Evolutionary conservation across 345 rosid species (phyloP).

Genomic region (Gossypium stocksii): DNA sequence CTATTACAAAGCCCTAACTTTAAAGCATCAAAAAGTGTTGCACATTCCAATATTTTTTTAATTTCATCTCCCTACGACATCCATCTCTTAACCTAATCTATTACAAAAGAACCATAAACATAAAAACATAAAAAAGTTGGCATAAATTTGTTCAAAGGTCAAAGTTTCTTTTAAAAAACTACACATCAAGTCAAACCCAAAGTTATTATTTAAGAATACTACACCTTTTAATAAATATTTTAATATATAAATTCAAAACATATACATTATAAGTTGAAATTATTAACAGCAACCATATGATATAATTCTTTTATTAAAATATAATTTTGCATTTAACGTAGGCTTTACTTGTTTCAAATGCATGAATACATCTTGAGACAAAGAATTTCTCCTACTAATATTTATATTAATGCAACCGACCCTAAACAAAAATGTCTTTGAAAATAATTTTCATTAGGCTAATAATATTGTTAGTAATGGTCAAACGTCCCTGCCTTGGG

Average conservation of each 20-base stretch:
- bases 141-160: neutral
- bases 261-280: neutral
- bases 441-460: no score
- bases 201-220: neutral
- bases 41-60: no score
- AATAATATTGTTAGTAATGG: neutral
- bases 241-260: neutral
- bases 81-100: no score
- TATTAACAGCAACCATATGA: neutral
- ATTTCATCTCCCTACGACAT: no score
- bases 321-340: neutral
- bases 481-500: neutral
- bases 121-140: neutral
- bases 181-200: neutral
- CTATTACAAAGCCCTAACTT: no score
- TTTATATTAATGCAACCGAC: neutral
- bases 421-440: neutral
- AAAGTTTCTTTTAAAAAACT: neutral
- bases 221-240: no score
- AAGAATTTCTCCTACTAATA: neutral
- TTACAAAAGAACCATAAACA: no score
- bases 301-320: neutral
- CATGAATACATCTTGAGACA: neutral
- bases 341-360: neutral
- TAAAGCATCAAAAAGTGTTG: no score